A percentile compares a stretch with the other conserved stretches of the same genome.
Conservation (phyloP, 2,329 filamentous ascomycete species). For the Diplodia intermedia region DNA sequence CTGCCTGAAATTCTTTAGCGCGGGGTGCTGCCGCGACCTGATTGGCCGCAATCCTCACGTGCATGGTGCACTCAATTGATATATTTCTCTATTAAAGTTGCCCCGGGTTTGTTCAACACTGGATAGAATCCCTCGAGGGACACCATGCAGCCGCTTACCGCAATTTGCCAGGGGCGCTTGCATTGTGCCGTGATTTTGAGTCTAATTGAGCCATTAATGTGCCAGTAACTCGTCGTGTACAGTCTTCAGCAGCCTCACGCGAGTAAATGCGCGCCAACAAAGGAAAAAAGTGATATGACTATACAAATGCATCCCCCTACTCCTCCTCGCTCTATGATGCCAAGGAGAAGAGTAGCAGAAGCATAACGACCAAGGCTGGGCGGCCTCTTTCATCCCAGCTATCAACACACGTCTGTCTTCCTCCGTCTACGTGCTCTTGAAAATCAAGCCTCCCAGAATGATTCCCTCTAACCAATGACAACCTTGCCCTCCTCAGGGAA, state of each 20-base stretch:
- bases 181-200: not conserved
- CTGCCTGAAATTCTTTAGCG: constrained; percentile 25
- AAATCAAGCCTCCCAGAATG: not conserved
- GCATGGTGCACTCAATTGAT: not conserved
- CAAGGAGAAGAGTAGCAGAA: constrained; percentile 30
- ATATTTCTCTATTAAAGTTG: not conserved
- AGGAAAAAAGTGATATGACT: constrained; percentile 31
- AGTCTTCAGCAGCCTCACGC: constrained; percentile 25
- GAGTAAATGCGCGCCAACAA: constrained; percentile 26
- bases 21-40: constrained; percentile 19
- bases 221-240: constrained; percentile 24
- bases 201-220: constrained; percentile 10
- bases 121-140: not conserved
- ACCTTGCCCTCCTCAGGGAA: constrained; percentile 90
- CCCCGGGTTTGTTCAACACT: not conserved
- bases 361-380: constrained; percentile 25
- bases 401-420: constrained; percentile 29
- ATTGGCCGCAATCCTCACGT: constrained; percentile 11
- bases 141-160: not conserved
- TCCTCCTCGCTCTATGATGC: constrained; percentile 26
- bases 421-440: constrained; percentile 26
- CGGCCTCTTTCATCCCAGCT: constrained; percentile 30
- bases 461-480: constrained; percentile 75
- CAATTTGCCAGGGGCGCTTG: not conserved
- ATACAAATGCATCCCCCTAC: constrained; percentile 27